Conservation (phyloP, 2,329 filamentous ascomycete species). For the Fusarium udum region DNA sequence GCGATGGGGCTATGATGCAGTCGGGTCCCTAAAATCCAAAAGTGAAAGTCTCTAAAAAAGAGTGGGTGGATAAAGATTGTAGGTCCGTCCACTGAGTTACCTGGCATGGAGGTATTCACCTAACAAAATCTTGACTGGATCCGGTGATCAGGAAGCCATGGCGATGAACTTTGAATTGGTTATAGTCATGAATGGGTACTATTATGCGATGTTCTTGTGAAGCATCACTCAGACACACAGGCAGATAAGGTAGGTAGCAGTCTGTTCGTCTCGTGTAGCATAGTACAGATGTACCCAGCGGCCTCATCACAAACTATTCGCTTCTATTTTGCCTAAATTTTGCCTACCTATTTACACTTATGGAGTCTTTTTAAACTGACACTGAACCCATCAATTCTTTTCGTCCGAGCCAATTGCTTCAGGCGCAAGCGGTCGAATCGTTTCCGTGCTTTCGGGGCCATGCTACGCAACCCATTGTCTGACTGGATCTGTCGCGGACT, state of each 20-base stretch:
- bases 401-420: conserved; percentile 11
- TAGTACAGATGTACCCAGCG: not conserved
- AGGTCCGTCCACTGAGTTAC: conserved; percentile 17
- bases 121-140: not conserved
- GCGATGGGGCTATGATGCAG: conserved; percentile 46
- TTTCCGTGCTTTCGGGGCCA: conserved; percentile 26
- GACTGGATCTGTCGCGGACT: conserved; percentile 26
- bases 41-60: conserved; percentile 22
- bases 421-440: conserved; percentile 27
- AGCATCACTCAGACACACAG: not conserved
- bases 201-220: not conserved
- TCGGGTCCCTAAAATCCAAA: conserved; percentile 6
- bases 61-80: conserved; percentile 26
- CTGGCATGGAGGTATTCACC: conserved; percentile 2
- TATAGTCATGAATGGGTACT: not conserved
- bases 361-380: conserved; percentile 6
- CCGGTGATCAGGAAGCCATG: not conserved
- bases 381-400: conserved; percentile 4
- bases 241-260: not conserved
- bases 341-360: conserved; percentile 6
- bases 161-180: not conserved
- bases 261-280: not conserved
- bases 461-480: conserved; percentile 20
- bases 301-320: conserved; percentile 1
- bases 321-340: conserved; percentile 10